These are phyloP conservation scores for Gynostemma pentaphyllum DNA, from an alignment of 306 rosid species.

Conservation along the genomic window DNA sequence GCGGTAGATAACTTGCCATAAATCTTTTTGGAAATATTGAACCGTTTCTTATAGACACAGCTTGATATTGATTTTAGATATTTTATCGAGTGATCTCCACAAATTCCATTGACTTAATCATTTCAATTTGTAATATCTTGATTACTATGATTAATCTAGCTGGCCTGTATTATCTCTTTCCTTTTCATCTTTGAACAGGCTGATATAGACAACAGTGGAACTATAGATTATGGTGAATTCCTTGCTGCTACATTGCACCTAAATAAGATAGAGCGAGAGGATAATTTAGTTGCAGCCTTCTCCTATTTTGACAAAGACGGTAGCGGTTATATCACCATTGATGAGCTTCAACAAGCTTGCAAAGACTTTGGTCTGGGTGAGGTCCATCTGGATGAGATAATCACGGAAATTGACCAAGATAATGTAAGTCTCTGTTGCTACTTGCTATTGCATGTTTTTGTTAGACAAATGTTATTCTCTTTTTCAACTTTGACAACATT, in stretches of 20 bases:
- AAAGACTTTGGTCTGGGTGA: slow-evolving; percentile 74
- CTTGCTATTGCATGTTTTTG: neutral
- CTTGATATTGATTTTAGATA: neutral
- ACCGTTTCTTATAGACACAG: neutral
- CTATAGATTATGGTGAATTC: slow-evolving; percentile 84
- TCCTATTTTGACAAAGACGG: slow-evolving; percentile 77
- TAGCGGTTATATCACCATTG: slow-evolving; percentile 80
- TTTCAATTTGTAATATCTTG: neutral
- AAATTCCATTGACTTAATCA: neutral
- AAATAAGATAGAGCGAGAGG: slow-evolving; percentile 89
- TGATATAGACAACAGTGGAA: slow-evolving; percentile 78
- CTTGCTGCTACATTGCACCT: slow-evolving; percentile 87
- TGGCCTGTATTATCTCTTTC: neutral
- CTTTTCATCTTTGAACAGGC: slow-evolving; percentile 37
- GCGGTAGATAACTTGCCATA: slow-evolving; percentile 46
- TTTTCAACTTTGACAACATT: neutral
- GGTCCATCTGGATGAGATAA: slow-evolving; percentile 57
- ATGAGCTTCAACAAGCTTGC: slow-evolving; percentile 74
- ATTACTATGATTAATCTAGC: neutral
- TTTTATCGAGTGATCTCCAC: neutral
- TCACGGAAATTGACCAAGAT: slow-evolving; percentile 67
- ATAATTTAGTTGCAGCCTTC: slow-evolving; percentile 73
- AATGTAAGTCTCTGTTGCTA: slow-evolving; percentile 36
- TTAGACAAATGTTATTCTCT: neutral
- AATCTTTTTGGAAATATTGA: slow-evolving; percentile 4